A percentile compares a stretch with the other conserved stretches of the same genome.
phyloP scores from a whole-genome alignment of 2,329 filamentous ascomycete species.

The Cytospora schulzeri region DNA sequence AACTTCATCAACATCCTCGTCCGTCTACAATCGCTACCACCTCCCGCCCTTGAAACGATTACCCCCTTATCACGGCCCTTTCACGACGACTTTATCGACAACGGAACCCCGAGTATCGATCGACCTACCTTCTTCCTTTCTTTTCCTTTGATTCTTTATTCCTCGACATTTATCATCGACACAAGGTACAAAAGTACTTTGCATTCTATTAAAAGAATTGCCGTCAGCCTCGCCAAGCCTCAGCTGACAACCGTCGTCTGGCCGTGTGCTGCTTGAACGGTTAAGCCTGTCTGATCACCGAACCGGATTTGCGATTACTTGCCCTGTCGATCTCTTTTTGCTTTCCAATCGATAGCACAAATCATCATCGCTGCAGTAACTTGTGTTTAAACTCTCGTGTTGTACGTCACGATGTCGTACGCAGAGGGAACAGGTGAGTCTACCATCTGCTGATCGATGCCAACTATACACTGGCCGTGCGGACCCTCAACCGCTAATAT shows the following conservation, averaged over 20 bases:
- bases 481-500: slow-evolving; percentile 11
- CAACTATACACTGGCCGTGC: background rate
- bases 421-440: slow-evolving; percentile 16
- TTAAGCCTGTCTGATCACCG: slow-evolving; percentile 24
- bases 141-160: slow-evolving; percentile 2
- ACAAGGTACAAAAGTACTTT: slow-evolving; percentile 3
- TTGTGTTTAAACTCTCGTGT: background rate
- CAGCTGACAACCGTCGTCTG: slow-evolving; percentile 19
- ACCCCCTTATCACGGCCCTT: slow-evolving; percentile 12
- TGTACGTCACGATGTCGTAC: slow-evolving; percentile 23
- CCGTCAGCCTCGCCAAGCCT: slow-evolving; percentile 23
- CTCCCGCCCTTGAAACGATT: slow-evolving; percentile 17
- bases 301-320: slow-evolving; percentile 22
- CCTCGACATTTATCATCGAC: slow-evolving; percentile 1
- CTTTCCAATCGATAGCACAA: slow-evolving; percentile 2
- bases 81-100: slow-evolving; percentile 12
- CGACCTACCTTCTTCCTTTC: background rate
- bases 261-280: slow-evolving; percentile 3
- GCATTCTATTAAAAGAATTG: slow-evolving; percentile 25
- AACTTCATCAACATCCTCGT: background rate
- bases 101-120: background rate
- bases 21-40: background rate
- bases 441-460: background rate
- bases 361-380: background rate
- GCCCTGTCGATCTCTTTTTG: slow-evolving; percentile 25